A percentile compares a stretch with the other conserved stretches of the same genome.
Evolutionary conservation across 805 yeast species (phyloP).

Genomic region (Zygotorulaspora chibaensis): DNA sequence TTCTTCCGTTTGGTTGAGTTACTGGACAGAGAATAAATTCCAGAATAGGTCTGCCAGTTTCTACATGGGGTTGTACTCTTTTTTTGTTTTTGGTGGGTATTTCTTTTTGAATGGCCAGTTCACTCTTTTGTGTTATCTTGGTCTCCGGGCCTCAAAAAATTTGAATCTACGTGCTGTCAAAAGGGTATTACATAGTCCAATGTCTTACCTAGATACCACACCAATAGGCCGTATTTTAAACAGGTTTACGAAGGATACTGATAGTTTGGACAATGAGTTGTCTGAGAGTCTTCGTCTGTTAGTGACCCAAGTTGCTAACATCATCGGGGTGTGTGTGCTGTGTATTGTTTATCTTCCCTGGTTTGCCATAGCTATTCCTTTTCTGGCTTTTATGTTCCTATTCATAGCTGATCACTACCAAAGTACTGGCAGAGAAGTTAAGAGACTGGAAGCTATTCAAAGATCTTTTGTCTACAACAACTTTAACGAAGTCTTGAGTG

Average conservation of each 20-base stretch:
- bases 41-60: slow-evolving; percentile 43
- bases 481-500: slow-evolving; percentile 47
- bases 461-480: slow-evolving; percentile 50
- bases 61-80: slow-evolving; percentile 73
- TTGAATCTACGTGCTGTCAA: slow-evolving; percentile 60
- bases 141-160: slow-evolving; percentile 48
- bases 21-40: slow-evolving; percentile 68
- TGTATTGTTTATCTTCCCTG: slow-evolving; percentile 73
- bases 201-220: slow-evolving; percentile 79
- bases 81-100: slow-evolving; percentile 47
- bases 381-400: slow-evolving; percentile 45
- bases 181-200: slow-evolving; percentile 68
- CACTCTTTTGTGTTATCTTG: slow-evolving; percentile 37
- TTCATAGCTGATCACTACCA: slow-evolving; percentile 43
- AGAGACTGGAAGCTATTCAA: slow-evolving; percentile 48
- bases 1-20: slow-evolving; percentile 65
- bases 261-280: slow-evolving; percentile 75
- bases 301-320: slow-evolving; percentile 48
- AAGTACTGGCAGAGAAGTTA: slow-evolving; percentile 48
- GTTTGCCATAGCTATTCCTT: slow-evolving; percentile 68
- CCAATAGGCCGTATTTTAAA: slow-evolving; percentile 85
- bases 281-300: slow-evolving; percentile 64
- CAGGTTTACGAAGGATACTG: slow-evolving; percentile 85
- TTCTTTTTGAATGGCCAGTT: slow-evolving; percentile 40
- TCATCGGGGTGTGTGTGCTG: slow-evolving; percentile 62